Conservation (phyloP, 495 filamentous ascomycete genomes). For the Aspergillus affinis region DNA sequence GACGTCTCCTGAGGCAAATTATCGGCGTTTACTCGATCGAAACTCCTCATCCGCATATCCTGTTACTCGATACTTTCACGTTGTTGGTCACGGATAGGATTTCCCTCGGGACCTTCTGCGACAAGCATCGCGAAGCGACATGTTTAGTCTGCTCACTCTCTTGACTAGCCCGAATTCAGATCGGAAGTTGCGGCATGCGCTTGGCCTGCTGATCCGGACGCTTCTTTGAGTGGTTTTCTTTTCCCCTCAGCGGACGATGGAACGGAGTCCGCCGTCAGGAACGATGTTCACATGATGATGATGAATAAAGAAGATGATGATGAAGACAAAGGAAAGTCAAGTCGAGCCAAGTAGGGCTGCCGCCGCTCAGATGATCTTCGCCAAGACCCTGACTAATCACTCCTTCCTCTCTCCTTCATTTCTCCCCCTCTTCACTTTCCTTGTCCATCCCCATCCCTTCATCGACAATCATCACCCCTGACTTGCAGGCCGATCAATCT, state of each 20-base stretch:
- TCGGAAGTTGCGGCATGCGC: not conserved
- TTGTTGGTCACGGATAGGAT: constrained; percentile 1
- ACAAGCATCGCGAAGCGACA: not conserved
- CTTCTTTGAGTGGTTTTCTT: not conserved
- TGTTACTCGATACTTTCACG: constrained; percentile 21
- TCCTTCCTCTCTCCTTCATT: not conserved
- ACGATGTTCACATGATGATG: too few species aligned
- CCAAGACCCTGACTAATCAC: not conserved
- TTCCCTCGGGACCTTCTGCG: not conserved
- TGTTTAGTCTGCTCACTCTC: not conserved
- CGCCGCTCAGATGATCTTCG: not conserved
- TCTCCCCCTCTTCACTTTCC: not conserved
- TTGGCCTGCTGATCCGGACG: not conserved
- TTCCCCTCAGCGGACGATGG: not conserved
- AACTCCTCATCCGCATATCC: constrained; percentile 17
- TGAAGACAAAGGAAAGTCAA: too few species aligned
- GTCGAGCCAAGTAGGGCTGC: not conserved
- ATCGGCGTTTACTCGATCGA: constrained; percentile 26
- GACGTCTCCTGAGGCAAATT: constrained; percentile 14
- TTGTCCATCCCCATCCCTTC: not conserved
- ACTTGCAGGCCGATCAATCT: not conserved
- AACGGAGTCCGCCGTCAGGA: not conserved
- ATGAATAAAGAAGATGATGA: too few species aligned
- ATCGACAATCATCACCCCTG: not conserved
- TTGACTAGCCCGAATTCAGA: not conserved